phyloP scores from a whole-genome alignment of 768 basidiomycete species.

The Serendipita sp. region DNA sequence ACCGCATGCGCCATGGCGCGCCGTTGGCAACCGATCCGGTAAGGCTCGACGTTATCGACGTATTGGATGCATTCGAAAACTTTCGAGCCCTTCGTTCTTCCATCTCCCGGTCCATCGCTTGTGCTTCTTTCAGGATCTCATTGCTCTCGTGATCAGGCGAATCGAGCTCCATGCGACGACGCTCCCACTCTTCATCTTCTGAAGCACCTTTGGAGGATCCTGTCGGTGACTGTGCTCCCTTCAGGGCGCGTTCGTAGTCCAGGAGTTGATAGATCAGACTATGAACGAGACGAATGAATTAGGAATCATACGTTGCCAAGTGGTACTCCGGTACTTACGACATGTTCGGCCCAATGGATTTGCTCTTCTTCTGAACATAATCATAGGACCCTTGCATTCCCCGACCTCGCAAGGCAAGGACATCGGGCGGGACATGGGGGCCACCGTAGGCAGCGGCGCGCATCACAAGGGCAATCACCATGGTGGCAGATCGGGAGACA shows the following conservation, averaged over 20 bases:
- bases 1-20: constrained; percentile 4
- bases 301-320: constrained; percentile 3
- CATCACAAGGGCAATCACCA: constrained; percentile 87
- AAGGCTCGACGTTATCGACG: constrained; percentile 29
- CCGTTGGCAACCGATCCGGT: constrained; percentile 29
- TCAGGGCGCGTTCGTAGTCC: constrained; percentile 72
- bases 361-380: constrained; percentile 80
- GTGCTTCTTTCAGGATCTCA: constrained; percentile 60
- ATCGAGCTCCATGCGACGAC: constrained; percentile 45
- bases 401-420: constrained; percentile 46
- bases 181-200: constrained; percentile 72
- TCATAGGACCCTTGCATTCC: constrained; percentile 85
- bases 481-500: constrained; percentile 77
- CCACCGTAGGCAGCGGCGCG: constrained; percentile 63
- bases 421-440: constrained; percentile 51
- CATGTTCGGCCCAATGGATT: constrained; percentile 85
- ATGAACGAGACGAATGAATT: constrained; percentile 15
- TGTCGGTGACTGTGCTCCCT: constrained; percentile 34
- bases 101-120: constrained; percentile 74
- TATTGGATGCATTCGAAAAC: constrained; percentile 44
- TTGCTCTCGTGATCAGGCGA: constrained; percentile 41
- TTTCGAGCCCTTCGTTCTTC: constrained; percentile 66
- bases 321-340: constrained; percentile 42
- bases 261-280: constrained; percentile 88
- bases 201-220: constrained; percentile 36